Conservation (phyloP, 495 filamentous ascomycete genomes). For the Saxophila tyrrhenica region DNA sequence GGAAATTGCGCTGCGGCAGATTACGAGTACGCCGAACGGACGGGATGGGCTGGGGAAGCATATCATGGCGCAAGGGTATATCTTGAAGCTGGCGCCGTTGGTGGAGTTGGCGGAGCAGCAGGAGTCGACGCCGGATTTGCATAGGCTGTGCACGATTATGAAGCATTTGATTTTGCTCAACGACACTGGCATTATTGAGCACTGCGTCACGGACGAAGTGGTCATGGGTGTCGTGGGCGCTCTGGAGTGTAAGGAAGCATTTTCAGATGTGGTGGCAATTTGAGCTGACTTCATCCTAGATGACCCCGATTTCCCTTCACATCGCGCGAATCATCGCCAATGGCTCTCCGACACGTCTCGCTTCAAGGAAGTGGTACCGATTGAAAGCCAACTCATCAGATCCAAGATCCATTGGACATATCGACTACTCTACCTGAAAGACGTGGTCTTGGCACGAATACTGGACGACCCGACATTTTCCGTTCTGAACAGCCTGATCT, state of each 20-base stretch:
- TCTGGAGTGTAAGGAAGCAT: conserved; percentile 63
- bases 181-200: conserved; percentile 86
- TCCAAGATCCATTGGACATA: conserved; percentile 94
- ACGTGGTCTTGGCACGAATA: conserved; percentile 91
- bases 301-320: conserved; percentile 95
- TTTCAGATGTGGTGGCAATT: background rate
- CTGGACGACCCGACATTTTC: conserved; percentile 96
- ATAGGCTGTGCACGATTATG: conserved; percentile 94
- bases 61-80: conserved; percentile 60
- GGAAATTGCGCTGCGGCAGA: conserved; percentile 64
- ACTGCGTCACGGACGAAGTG: conserved; percentile 77
- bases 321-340: conserved; percentile 94
- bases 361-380: conserved; percentile 93
- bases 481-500: conserved; percentile 94
- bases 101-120: conserved; percentile 82
- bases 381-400: conserved; percentile 65
- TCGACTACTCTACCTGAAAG: conserved; percentile 94
- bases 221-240: conserved; percentile 91
- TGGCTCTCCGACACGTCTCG: conserved; percentile 79
- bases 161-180: conserved; percentile 90
- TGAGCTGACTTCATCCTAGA: conserved; percentile 38
- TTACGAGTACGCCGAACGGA: conserved; percentile 59
- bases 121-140: conserved; percentile 74
- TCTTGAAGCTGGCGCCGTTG: conserved; percentile 72
- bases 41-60: conserved; percentile 85